These are phyloP conservation scores for Naganishia liquefaciens DNA, from an alignment of 1,284 basidiomycete genomes.

Conservation along the genomic window DNA sequence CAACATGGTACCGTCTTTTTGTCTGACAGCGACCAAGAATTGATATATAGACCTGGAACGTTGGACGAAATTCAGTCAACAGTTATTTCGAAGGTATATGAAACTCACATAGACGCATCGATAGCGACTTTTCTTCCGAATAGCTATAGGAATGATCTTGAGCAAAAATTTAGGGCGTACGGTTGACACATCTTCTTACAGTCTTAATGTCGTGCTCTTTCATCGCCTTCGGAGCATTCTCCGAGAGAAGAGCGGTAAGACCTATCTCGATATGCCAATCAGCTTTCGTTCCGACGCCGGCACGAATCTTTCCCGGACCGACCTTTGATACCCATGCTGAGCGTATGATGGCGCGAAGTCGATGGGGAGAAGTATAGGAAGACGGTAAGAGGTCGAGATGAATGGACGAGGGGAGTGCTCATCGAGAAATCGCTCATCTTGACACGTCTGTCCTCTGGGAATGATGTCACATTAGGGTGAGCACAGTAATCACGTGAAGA, in stretches of 20 bases:
- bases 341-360: neutral
- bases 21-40: conserved; percentile 95
- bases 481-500: neutral
- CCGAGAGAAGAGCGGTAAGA: conserved; percentile 81
- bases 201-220: conserved; percentile 94
- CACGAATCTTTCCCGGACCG: neutral
- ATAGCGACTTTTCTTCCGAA: conserved; percentile 98
- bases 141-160: conserved; percentile 53
- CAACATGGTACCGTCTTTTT: conserved; percentile 93
- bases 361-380: neutral
- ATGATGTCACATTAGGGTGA: conserved; percentile 24
- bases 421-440: conserved; percentile 7
- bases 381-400: neutral
- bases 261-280: conserved; percentile 56
- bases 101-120: conserved; percentile 86
- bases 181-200: conserved; percentile 37
- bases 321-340: conserved; percentile 50
- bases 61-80: neutral
- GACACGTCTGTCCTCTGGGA: neutral
- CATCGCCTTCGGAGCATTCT: conserved; percentile 85
- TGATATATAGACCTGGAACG: conserved; percentile 61
- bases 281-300: conserved; percentile 3
- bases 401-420: neutral
- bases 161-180: neutral
- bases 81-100: neutral